Percentiles rank a stretch among this genome's conserved stretches.
Conservation (phyloP, 225 moss, liverwort and hornwort species). For the Marchantia polymorpha region DNA sequence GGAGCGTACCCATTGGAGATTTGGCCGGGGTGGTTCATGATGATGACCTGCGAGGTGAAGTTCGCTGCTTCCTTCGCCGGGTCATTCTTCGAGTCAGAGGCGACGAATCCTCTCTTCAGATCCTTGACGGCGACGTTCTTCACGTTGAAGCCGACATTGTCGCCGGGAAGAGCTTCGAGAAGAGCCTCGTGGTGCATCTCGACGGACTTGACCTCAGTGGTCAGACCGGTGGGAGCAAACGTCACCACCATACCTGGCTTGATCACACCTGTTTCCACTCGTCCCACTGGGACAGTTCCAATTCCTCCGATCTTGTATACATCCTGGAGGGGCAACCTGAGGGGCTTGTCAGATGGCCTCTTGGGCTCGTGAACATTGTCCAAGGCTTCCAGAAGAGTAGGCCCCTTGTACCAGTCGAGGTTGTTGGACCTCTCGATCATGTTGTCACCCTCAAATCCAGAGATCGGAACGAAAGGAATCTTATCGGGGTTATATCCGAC, state of each 20-base stretch:
- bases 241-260: conserved; percentile 59
- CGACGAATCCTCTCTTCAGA: conserved; percentile 55
- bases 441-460: conserved; percentile 62
- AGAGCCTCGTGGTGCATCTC: conserved; percentile 64
- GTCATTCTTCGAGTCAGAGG: conserved; percentile 59
- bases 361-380: conserved; percentile 64
- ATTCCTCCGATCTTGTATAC: conserved; percentile 73
- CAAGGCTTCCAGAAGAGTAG: conserved; percentile 61
- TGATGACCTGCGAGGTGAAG: conserved; percentile 56
- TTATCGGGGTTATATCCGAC: conserved; percentile 62
- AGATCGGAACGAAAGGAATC: conserved; percentile 59
- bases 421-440: conserved; percentile 57
- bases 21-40: conserved; percentile 60
- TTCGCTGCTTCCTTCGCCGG: conserved; percentile 56
- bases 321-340: conserved; percentile 67
- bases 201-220: conserved; percentile 62
- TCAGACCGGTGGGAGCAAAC: conserved; percentile 55
- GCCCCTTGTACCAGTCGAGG: conserved; percentile 76
- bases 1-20: conserved; percentile 60
- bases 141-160: conserved; percentile 60
- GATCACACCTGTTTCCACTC: conserved; percentile 57
- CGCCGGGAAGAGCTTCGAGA: conserved; percentile 44
- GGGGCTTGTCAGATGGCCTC: conserved; percentile 71
- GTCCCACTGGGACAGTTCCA: conserved; percentile 59
- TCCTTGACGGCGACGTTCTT: conserved; percentile 60